phyloP scores from a whole-genome alignment of 75 land plant genomes.

The Sequoia sempervirens region DNA sequence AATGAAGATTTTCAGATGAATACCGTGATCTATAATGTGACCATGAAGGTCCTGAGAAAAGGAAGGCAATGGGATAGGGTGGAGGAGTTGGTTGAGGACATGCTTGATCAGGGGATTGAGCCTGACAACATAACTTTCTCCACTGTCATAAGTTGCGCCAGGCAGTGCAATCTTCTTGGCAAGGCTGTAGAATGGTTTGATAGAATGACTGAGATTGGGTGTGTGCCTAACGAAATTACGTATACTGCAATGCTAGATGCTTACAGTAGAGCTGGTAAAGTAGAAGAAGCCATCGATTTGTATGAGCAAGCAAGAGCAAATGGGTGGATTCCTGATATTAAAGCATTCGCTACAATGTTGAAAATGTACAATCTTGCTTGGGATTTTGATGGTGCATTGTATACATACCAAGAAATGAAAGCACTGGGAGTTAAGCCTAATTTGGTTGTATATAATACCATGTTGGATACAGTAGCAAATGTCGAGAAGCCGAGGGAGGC shows the following conservation, averaged over 20 bases:
- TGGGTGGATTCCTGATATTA: conserved; percentile 68
- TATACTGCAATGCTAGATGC: conserved; percentile 79
- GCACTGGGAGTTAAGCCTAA: conserved; percentile 61
- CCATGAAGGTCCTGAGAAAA: conserved; percentile 67
- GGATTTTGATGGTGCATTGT: conserved; percentile 57
- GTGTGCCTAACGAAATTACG: conserved; percentile 88
- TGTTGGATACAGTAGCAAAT: conserved; percentile 69
- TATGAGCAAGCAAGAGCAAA: conserved; percentile 65
- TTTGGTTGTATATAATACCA: conserved; percentile 66
- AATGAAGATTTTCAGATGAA: conserved; percentile 40
- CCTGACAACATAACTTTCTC: conserved; percentile 88
- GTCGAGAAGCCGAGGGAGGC: conserved; percentile 63
- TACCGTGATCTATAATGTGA: conserved; percentile 71
- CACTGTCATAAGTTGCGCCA: conserved; percentile 86
- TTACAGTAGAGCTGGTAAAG: conserved; percentile 56
- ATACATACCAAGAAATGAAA: conserved; percentile 73
- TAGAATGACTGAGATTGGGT: conserved; percentile 70
- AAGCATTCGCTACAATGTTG: conserved; percentile 61
- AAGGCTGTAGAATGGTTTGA: conserved; percentile 89
- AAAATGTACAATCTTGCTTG: conserved; percentile 75
- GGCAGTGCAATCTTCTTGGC: conserved; percentile 45
- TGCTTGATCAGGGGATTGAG: conserved; percentile 42
- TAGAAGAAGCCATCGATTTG: conserved; percentile 71
- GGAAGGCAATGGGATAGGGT: conserved; percentile 57
- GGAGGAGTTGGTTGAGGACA: conserved; percentile 65